Evolutionary conservation across 306 rosid genomes (phyloP).

Genomic region (Cucumis melo): DNA sequence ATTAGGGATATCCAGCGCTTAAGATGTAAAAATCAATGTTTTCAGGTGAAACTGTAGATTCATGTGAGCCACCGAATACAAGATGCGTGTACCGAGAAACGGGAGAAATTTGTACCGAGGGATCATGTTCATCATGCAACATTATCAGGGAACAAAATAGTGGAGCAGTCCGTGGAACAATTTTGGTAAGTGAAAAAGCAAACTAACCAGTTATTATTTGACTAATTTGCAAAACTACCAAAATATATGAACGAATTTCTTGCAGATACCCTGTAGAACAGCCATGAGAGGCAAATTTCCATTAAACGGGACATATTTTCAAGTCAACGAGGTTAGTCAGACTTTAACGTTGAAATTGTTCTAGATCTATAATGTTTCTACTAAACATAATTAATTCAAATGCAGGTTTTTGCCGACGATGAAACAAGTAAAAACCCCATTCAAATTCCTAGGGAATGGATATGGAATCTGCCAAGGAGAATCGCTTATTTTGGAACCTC

Average conservation of each 20-base stretch:
- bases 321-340: conserved; percentile 51
- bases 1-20: too few species aligned
- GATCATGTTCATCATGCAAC: background rate
- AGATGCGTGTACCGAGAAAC: background rate
- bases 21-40: background rate
- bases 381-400: background rate
- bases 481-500: conserved; percentile 40
- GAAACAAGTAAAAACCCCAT: conserved; percentile 41
- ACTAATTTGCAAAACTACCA: background rate
- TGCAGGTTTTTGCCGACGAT: conserved; percentile 39
- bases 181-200: background rate
- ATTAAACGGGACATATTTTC: conserved; percentile 69
- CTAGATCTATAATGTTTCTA: background rate
- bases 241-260: background rate
- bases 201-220: background rate
- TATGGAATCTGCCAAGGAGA: conserved; percentile 23
- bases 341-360: background rate
- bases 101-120: background rate
- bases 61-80: conserved; percentile 1
- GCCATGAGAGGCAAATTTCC: conserved; percentile 51
- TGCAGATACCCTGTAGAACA: conserved; percentile 58
- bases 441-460: conserved; percentile 28
- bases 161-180: background rate
- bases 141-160: background rate
- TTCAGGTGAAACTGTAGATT: background rate